Base-by-base conservation (phyloP, 2,329 filamentous ascomycete species). In the Diaporthe citri region DNA sequence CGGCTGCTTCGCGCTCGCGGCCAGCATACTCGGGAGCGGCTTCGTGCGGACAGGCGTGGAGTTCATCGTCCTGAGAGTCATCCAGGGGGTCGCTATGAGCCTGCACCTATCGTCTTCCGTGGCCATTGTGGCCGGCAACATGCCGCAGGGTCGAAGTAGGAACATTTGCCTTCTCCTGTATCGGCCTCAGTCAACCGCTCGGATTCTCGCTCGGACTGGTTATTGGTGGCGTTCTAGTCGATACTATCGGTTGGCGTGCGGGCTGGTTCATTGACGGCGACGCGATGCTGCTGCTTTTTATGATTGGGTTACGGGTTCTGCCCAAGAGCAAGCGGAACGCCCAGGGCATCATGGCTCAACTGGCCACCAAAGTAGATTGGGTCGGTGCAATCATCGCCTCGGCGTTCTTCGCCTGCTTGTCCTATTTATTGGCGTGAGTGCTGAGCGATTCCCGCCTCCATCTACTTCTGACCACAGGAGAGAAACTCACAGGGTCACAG, bases 341-440 rank as follows among this genome's bases (percentile, higher is more conserved):
- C 9, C 60, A 67, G 7, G 48, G 60, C 10, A 78, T 78, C 13
- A 74, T 79, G 67, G 76, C 56, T 64, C 79, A 77, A 59, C 78
- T 80, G n/a, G 78, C 78, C 39, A 82, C 78, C 0, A 86, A 89
- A 20, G 85, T 91, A 59, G 90, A 91, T 76, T 91, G 89, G 88
- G 77, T 88, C 31, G 89, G 89, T 0, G 87, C 87, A 0, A 31
- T 84, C 0, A 83, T 90, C 4, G 86, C 85, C 1, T 87, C 85
- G 48, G 80, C 83, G 0, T 86, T 83, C 25, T 81, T 91, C 75
- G 87, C 85, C 0, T 79, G 89, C 71, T 79, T 90, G 2, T 88
- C 85, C 2, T 90, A 90, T 77, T 83, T 88, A n/a, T 82, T 90
- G n/a, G 87, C 87, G 87, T 88, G 78, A 82, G 86, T 84, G 2